These are phyloP conservation scores for Saturnispora saitoi DNA, from an alignment of 805 yeast genomes.

Conservation along the genomic window DNA sequence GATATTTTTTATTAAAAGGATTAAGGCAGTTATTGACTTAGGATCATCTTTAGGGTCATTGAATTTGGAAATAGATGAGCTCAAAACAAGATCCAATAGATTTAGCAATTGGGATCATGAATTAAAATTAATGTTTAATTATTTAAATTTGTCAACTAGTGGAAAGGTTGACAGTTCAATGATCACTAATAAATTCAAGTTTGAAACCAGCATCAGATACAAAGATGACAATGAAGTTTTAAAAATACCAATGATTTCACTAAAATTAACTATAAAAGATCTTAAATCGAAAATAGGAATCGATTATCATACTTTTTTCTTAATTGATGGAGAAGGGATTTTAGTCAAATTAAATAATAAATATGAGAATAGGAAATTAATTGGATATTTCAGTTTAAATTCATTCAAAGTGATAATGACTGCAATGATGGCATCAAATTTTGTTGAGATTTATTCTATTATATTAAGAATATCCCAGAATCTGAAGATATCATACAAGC, in stretches of 20 bases:
- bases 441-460: slow-evolving; percentile 69
- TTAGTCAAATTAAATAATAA: slow-evolving; percentile 61
- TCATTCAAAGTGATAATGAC: slow-evolving; percentile 60
- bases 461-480: slow-evolving; percentile 66
- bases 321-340: slow-evolving; percentile 43
- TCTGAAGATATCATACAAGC: slow-evolving; percentile 61
- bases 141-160: slow-evolving; percentile 42
- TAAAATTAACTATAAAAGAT: slow-evolving; percentile 47
- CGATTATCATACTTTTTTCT: slow-evolving; percentile 79
- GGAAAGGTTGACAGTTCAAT: slow-evolving; percentile 79
- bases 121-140: slow-evolving; percentile 51
- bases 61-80: slow-evolving; percentile 41
- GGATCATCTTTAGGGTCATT: slow-evolving; percentile 78
- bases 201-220: slow-evolving; percentile 70
- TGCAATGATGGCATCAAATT: slow-evolving; percentile 76
- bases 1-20: slow-evolving; percentile 45
- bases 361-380: slow-evolving; percentile 39
- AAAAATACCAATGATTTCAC: slow-evolving; percentile 58
- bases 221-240: slow-evolving; percentile 34
- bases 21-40: slow-evolving; percentile 55
- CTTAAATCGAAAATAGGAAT: slow-evolving; percentile 58
- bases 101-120: slow-evolving; percentile 63
- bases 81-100: slow-evolving; percentile 67
- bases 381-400: slow-evolving; percentile 41
- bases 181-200: slow-evolving; percentile 37